Conservation (phyloP, 257 asterid genomes). For the Solanum paucissectum region DNA sequence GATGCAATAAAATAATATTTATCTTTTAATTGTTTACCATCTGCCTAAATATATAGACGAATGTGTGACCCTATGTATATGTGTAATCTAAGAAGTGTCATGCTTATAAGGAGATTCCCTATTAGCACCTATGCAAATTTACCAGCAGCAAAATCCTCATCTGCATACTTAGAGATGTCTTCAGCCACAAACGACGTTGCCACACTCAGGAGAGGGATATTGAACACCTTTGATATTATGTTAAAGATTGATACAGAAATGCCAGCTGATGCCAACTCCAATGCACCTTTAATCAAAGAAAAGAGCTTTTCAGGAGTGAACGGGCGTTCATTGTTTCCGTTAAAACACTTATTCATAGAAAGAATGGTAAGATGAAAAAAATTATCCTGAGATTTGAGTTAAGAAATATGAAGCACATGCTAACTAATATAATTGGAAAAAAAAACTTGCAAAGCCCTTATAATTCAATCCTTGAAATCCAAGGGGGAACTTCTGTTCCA, state of each 20-base stretch:
- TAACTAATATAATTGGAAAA: background rate
- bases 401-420: background rate
- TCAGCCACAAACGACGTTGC: constrained; percentile 43
- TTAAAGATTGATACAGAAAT: constrained; percentile 34
- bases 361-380: background rate
- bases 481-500: background rate
- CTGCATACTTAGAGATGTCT: constrained; percentile 26
- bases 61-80: background rate
- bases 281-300: constrained; percentile 15
- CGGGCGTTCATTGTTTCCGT: background rate
- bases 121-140: background rate
- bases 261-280: constrained; percentile 40
- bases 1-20: background rate
- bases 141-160: constrained; percentile 15
- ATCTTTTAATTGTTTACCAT: background rate
- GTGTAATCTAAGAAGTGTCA: background rate
- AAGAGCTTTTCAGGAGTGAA: constrained; percentile 1
- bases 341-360: background rate
- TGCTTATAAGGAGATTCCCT: background rate
- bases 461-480: background rate
- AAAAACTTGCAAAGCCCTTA: background rate
- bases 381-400: background rate
- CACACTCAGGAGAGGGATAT: constrained; percentile 38
- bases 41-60: background rate
- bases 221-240: constrained; percentile 35